phyloP scores from a whole-genome alignment of 148 eudicot genomes.

The Silene latifolia region DNA sequence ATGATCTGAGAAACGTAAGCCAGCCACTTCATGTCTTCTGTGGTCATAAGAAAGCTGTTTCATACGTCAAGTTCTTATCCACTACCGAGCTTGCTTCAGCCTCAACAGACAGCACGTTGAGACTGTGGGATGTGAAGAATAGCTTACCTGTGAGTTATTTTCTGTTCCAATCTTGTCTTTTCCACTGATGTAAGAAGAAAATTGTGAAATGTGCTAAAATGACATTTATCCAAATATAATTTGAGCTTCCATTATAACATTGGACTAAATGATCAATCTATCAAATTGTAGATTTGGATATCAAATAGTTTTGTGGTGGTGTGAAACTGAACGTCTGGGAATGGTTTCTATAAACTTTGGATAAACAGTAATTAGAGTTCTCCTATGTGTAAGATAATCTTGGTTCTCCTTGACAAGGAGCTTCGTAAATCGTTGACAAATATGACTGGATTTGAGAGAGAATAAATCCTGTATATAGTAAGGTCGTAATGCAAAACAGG shows the following conservation, averaged over 20 bases:
- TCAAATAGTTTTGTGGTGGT: not conserved
- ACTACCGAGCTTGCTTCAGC: conserved; percentile 73
- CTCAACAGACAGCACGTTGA: conserved; percentile 69
- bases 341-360: too few species aligned
- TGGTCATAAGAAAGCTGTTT: conserved; percentile 70
- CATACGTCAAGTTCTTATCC: conserved; percentile 71
- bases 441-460: too few species aligned
- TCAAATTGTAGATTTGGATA: not conserved
- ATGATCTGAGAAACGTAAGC: conserved; percentile 59
- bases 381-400: too few species aligned
- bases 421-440: too few species aligned
- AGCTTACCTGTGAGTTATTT: conserved; percentile 53
- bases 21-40: conserved; percentile 62
- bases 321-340: not conserved
- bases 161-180: not conserved
- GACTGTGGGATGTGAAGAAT: conserved; percentile 72
- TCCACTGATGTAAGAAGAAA: not conserved
- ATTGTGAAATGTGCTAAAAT: not conserved
- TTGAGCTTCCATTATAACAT: too few species aligned
- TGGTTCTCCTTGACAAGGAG: too few species aligned
- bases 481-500: too few species aligned
- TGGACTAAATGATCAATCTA: too few species aligned
- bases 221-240: too few species aligned
- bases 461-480: too few species aligned
- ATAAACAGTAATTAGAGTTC: too few species aligned